Conservation (phyloP, 371 early-diverging fungal genomes). For the Lichtheimia hyalospora region DNA sequence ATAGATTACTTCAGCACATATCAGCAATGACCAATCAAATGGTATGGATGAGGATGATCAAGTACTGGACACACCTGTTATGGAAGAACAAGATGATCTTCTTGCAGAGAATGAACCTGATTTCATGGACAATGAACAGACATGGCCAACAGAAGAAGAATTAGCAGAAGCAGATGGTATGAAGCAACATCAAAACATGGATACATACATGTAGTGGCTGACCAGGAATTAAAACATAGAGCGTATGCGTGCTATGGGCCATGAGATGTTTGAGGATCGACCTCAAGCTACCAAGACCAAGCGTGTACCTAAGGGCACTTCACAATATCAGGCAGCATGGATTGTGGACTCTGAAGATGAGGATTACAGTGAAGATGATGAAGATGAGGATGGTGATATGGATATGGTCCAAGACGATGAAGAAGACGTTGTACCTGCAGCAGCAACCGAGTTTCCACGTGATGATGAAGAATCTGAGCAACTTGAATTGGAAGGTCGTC, state of each 20-base stretch:
- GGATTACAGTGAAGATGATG: conserved; percentile 64
- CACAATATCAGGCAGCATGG: conserved; percentile 97
- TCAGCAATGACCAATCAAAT: conserved; percentile 5
- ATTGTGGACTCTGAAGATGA: conserved; percentile 81
- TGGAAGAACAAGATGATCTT: conserved; percentile 71
- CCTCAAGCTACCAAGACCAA: conserved; percentile 20
- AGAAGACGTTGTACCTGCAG: conserved; percentile 43
- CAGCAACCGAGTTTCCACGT: conserved; percentile 18
- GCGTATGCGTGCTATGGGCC: conserved; percentile 43
- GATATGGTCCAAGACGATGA: conserved; percentile 38
- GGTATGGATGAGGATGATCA: conserved; percentile 50
- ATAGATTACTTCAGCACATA: conserved; percentile 34
- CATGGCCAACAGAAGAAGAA: conserved; percentile 98
- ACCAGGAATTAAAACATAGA: conserved; percentile 9
- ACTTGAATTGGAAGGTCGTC: conserved; percentile 59
- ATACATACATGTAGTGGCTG: not conserved
- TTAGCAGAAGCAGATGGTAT: conserved; percentile 75
- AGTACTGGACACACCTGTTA: conserved; percentile 64
- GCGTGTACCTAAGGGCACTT: conserved; percentile 94
- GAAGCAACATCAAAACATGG: not conserved
- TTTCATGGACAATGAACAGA: conserved; percentile 90
- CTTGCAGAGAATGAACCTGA: conserved; percentile 87
- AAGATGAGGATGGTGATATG: conserved; percentile 50
- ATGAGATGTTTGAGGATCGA: conserved; percentile 12
- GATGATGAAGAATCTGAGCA: conserved; percentile 79